Evolutionary conservation across 2,329 filamentous ascomycete genomes (phyloP), one percentile per base, ranked within the genome.

Genomic region (Ophiostoma himal-ulmi): DNA sequence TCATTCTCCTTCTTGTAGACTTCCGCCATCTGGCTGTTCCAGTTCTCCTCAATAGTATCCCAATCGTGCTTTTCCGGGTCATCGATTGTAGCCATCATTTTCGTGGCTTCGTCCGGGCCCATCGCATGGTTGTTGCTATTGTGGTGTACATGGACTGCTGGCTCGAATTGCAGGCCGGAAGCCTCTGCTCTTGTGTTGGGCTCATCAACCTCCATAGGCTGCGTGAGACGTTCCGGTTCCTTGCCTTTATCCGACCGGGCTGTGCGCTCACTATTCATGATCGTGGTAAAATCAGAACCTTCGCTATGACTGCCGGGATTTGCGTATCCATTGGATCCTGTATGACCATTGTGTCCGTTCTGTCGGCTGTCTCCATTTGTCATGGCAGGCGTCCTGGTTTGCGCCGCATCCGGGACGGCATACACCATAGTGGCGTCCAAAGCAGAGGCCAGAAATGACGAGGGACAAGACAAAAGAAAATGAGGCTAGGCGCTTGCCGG

Each of bases 21-120:
- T 20, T 60, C 70, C 34, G 10, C 8, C 26, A 75, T 74, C 7
- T 74, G 73, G 3, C 60, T 60, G 73, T 75, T 75, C 71, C 78
- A 79, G 17, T 79, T 77, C 52, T 74, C 73, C 71, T 81, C 78
- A 30, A 83, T 75, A 44, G 79, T 77, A 44, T 79, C 77, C 76
- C 82, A 82, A 17, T 72, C 44, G 17, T 39, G 34, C 1, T 39
- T 22, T 13, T 39, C 62, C 3, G 20, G 20, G 8, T 65, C 20
- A 10, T 65, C 62, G 2, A n/a, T 22, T 14, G 4, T 39, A 20
- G 62, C 34, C 34, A 65, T 22, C 36, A 65, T 11, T 3, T n/a
- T 8, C 5, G 62, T 10, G 11, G 20, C 62, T 8, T 22, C 8
- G 3, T 22, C 17, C 34, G 62, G 36, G 36, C 36, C 20, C 62